Conservation (phyloP, 805 yeast genomes). For the Komagataella ulmi region DNA sequence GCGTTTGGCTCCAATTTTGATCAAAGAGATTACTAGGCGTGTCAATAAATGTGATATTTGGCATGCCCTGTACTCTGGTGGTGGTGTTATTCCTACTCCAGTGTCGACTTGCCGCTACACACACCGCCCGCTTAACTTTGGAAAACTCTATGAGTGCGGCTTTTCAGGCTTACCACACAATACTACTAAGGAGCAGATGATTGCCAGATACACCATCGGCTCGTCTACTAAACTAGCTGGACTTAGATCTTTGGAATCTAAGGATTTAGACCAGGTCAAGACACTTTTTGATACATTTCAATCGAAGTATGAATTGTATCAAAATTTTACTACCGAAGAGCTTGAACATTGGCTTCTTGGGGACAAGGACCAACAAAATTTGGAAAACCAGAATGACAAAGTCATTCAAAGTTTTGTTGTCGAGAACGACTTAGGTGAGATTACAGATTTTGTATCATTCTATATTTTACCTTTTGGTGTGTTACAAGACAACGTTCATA, state of each 20-base stretch:
- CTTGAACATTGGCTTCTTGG: slow-evolving; percentile 75
- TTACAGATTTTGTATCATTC: slow-evolving; percentile 85
- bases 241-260: slow-evolving; percentile 39
- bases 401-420: slow-evolving; percentile 76
- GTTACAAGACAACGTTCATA: slow-evolving; percentile 46
- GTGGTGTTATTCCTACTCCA: slow-evolving; percentile 86
- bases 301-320: slow-evolving; percentile 58
- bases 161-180: slow-evolving; percentile 69
- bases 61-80: slow-evolving; percentile 95
- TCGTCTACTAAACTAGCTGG: slow-evolving; percentile 33
- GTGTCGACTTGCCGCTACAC: slow-evolving; percentile 78
- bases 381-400: slow-evolving; percentile 51
- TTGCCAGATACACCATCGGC: slow-evolving; percentile 47
- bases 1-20: slow-evolving; percentile 86
- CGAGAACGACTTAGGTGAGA: slow-evolving; percentile 41
- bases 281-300: slow-evolving; percentile 52
- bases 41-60: slow-evolving; percentile 76
- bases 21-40: slow-evolving; percentile 88
- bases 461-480: slow-evolving; percentile 84
- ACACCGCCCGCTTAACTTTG: slow-evolving; percentile 92
- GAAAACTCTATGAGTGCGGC: slow-evolving; percentile 78
- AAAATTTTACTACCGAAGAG: slow-evolving; percentile 52
- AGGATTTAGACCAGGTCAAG: slow-evolving; percentile 55
- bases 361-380: slow-evolving; percentile 55
- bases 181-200: slow-evolving; percentile 54